Percentiles rank a stretch among this genome's conserved stretches.
These are phyloP conservation scores for Schizopora paradoxa DNA, from an alignment of 1,284 basidiomycete species.

Conservation along the genomic window DNA sequence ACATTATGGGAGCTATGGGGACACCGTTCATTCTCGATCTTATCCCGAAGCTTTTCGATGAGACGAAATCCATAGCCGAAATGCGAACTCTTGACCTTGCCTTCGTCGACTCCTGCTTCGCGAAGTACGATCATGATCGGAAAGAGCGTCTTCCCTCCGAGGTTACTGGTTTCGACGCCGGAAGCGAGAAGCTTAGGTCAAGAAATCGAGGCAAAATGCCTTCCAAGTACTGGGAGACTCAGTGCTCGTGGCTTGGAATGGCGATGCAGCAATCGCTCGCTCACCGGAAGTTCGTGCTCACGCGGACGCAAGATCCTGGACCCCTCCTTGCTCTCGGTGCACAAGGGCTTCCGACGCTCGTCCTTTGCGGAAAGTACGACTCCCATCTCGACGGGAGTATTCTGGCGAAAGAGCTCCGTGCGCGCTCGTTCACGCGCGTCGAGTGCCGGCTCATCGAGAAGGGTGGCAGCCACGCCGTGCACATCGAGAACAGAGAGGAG, in stretches of 20 bases:
- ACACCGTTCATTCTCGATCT: constrained; percentile 18
- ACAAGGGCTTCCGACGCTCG: constrained; percentile 29
- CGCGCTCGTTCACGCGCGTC: constrained; percentile 3
- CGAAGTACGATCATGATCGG: no score
- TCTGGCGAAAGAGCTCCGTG: constrained; percentile 23
- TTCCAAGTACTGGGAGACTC: constrained; percentile 28
- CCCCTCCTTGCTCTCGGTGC: constrained; percentile 28
- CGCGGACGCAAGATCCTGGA: constrained; percentile 30
- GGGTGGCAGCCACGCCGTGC: constrained; percentile 6
- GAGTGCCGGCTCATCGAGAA: constrained; percentile 8
- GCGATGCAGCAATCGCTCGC: constrained; percentile 30
- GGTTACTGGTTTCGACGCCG: no score
- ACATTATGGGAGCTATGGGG: constrained; percentile 24
- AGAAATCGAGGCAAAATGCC: constrained; percentile 20
- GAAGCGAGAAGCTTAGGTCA: no score
- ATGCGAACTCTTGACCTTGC: constrained; percentile 3
- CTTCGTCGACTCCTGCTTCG: constrained; percentile 31
- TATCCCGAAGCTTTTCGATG: constrained; percentile 25
- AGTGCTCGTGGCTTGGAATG: constrained; percentile 30
- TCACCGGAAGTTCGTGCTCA: constrained; percentile 25
- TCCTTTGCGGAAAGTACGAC: constrained; percentile 34
- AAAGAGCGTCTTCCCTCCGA: no score
- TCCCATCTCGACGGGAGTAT: constrained; percentile 23
- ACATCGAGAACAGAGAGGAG: constrained; percentile 10
- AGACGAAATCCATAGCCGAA: constrained; percentile 25